These are phyloP conservation scores for Juncus inflexus DNA, from an alignment of 176 grass and related monocot genomes.

Conservation along the genomic window DNA sequence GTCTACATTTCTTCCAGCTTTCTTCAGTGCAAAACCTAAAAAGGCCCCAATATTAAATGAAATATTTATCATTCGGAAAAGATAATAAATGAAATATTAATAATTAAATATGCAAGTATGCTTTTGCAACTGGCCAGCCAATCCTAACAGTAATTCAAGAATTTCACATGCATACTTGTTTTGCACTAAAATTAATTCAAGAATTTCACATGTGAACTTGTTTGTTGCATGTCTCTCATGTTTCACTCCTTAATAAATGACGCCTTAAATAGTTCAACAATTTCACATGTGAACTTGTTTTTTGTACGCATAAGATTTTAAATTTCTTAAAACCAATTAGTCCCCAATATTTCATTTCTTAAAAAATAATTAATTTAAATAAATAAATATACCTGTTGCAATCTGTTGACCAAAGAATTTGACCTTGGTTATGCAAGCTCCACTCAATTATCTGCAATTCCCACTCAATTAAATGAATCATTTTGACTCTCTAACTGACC, in stretches of 20 bases:
- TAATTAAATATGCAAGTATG: neutral
- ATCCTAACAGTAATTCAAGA: too few species aligned
- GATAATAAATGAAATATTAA: neutral
- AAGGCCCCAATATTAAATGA: constrained; percentile 26
- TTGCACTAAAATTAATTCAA: too few species aligned
- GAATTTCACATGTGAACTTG: too few species aligned
- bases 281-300: too few species aligned
- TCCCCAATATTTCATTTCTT: neutral
- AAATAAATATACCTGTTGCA: constrained; percentile 59
- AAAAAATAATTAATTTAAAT: neutral
- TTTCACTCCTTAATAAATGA: too few species aligned
- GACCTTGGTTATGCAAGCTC: constrained; percentile 98
- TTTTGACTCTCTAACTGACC: neutral
- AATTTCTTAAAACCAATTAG: neutral
- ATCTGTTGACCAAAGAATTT: constrained; percentile 88
- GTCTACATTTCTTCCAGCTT: constrained; percentile 64
- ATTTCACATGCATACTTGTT: too few species aligned
- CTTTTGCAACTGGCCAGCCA: neutral
- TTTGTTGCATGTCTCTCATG: too few species aligned
- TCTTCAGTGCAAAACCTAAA: constrained; percentile 78
- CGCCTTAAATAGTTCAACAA: too few species aligned
- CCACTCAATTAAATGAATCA: neutral
- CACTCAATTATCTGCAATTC: constrained; percentile 88
- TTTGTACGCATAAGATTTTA: too few species aligned
- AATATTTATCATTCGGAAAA: neutral